A percentile compares a stretch with the other conserved stretches of the same genome.
Evolutionary conservation across 1,284 basidiomycete species (phyloP).

Genomic region (Salmacisia buchloeana): DNA sequence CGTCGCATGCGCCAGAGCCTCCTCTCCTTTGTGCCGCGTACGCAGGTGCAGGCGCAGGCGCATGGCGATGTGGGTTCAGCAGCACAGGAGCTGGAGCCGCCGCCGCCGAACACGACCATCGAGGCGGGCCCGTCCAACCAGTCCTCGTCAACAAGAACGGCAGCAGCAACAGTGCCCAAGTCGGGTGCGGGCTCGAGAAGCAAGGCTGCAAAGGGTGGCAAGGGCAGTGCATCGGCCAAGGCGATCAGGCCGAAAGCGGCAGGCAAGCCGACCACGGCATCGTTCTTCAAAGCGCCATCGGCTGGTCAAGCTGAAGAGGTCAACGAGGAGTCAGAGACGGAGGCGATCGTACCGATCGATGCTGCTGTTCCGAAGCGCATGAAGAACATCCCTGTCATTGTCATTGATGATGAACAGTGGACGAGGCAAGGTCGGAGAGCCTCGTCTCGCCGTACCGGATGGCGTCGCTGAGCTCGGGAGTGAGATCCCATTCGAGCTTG

Average conservation of each 20-base stretch:
- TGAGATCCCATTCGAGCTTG: slow-evolving; percentile 90
- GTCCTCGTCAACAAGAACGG: too few relatives aligned
- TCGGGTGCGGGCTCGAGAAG: background rate
- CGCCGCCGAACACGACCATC: background rate
- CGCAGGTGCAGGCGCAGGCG: background rate
- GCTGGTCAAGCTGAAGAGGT: too few relatives aligned
- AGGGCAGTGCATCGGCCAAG: too few relatives aligned
- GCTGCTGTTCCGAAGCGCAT: background rate
- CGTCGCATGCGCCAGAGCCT: background rate
- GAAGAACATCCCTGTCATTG: background rate
- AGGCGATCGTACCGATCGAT: background rate
- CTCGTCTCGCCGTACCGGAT: slow-evolving; percentile 91
- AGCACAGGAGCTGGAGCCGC: background rate
- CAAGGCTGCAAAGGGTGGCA: too few relatives aligned
- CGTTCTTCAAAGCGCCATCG: too few relatives aligned
- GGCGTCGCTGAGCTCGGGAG: slow-evolving; percentile 72
- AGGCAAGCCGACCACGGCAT: too few relatives aligned
- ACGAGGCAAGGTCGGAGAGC: slow-evolving; percentile 66
- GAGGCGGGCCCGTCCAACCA: too few relatives aligned
- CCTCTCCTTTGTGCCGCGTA: background rate
- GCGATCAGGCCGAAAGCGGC: too few relatives aligned
- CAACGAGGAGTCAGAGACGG: background rate
- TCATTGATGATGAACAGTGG: background rate
- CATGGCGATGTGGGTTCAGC: background rate
- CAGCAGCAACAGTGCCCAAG: background rate